A percentile compares a stretch with the other conserved stretches of the same genome.
Evolutionary conservation across 1,139 yeast species (phyloP).

Genomic region (Pneumocystis canis): DNA sequence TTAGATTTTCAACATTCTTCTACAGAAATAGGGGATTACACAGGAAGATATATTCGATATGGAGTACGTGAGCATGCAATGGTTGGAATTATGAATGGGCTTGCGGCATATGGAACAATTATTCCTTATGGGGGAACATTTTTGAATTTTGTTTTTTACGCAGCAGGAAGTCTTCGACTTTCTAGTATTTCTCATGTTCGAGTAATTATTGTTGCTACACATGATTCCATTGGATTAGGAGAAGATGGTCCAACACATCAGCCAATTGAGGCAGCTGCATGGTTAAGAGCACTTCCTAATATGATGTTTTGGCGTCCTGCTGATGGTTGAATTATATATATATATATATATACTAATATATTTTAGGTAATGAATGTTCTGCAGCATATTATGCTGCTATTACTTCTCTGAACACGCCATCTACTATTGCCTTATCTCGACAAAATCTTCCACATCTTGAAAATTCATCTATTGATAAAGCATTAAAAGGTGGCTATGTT

Average conservation of each 20-base stretch:
- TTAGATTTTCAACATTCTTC: conserved; percentile 88
- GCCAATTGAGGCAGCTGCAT: conserved; percentile 97
- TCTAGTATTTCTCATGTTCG: conserved; percentile 91
- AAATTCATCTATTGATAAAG: conserved; percentile 85
- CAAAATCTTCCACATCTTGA: conserved; percentile 95
- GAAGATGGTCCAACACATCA: conserved; percentile 99
- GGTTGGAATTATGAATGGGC: conserved; percentile 99
- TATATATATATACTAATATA: conserved; percentile 22
- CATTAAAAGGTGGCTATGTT: conserved; percentile 90
- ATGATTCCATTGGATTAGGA: conserved; percentile 97
- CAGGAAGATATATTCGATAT: conserved; percentile 91
- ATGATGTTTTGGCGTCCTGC: conserved; percentile 89
- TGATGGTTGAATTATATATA: neutral
- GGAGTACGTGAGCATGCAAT: conserved; percentile 99
- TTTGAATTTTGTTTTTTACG: conserved; percentile 95
- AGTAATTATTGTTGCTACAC: conserved; percentile 94
- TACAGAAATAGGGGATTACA: conserved; percentile 67
- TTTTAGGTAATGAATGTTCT: conserved; percentile 97
- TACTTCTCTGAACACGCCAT: conserved; percentile 60
- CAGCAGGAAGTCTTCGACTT: conserved; percentile 93
- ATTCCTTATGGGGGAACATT: conserved; percentile 95
- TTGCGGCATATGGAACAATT: conserved; percentile 87
- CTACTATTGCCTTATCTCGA: conserved; percentile 85
- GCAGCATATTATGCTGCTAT: conserved; percentile 86
- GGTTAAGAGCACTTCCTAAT: conserved; percentile 95